A percentile compares a stretch with the other conserved stretches of the same genome.
These are phyloP conservation scores for Eimeria falciformis DNA, from an alignment of 169 alveolate species.

Conservation along the genomic window DNA sequence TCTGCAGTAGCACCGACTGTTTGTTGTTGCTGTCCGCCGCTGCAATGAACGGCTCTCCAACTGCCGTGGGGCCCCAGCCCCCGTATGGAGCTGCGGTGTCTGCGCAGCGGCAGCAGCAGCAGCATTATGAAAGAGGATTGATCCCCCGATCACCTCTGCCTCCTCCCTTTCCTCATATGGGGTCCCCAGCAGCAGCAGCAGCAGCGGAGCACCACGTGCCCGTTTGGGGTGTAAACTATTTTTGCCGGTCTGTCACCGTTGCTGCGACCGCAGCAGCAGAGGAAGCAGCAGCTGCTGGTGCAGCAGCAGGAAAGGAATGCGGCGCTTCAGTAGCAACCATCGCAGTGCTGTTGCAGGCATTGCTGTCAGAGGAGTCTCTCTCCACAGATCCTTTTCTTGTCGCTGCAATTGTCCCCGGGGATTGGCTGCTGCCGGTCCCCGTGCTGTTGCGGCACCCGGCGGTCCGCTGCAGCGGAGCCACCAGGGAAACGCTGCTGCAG, in stretches of 20 bases:
- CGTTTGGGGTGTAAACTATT: not conserved
- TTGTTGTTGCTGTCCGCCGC: not conserved
- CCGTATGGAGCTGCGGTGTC: not conserved
- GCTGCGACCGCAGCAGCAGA: slow-evolving; percentile 19
- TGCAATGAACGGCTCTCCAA: not conserved
- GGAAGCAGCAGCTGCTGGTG: slow-evolving; percentile 45
- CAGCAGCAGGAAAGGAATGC: not conserved
- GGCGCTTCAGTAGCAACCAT: not conserved
- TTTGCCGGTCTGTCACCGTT: slow-evolving; percentile 2
- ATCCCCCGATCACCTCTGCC: not conserved
- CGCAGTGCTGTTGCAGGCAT: slow-evolving; percentile 10
- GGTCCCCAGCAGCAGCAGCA: slow-evolving; percentile 5
- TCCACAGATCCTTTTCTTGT: slow-evolving; percentile 36
- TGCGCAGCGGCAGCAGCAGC: slow-evolving; percentile 13
- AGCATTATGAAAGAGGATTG: not conserved
- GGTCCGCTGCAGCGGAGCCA: slow-evolving; percentile 4
- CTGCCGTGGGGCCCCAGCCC: not conserved
- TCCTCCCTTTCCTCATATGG: not conserved
- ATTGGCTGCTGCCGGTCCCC: slow-evolving; percentile 4
- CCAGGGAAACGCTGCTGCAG: slow-evolving; percentile 13
- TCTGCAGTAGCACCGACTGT: not conserved
- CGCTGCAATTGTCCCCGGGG: slow-evolving; percentile 18
- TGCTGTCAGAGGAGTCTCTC: slow-evolving; percentile 13
- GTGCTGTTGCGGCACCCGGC: slow-evolving; percentile 44
- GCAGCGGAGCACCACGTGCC: not conserved